Base-by-base conservation (phyloP, 257 asterid genomes). In the Scutellaria galericulata region DNA sequence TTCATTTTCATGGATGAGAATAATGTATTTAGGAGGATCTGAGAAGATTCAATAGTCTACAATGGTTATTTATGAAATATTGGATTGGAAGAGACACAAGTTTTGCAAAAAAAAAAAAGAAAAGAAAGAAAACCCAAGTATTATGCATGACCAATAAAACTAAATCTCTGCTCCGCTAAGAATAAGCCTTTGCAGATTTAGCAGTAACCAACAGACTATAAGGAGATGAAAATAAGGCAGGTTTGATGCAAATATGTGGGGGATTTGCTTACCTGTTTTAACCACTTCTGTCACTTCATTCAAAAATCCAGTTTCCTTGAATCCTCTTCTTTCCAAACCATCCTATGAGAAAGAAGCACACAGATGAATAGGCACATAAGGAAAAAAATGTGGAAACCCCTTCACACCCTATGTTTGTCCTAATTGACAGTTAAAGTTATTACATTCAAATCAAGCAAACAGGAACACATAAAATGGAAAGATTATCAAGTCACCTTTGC, bases 271-370 rank as follows among this genome's bases (percentile, higher is more conserved):
- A 85, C 99, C 97, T 69, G 98, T 83, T 63, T 79, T 84, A 74
- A 92, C 99, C 65, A 95, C 99, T 78, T 92, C 97, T 0, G 86
- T 61, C 73, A 92, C 88, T 88, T 86, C 99, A 74, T 92, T 95
- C 48, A 95, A 68, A 68, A 95, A 95, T 68, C 98, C 98, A 1
- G 90, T 84, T 83, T 95, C 99, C 82, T 95, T 92, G 22, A 74
- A 95, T 82, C 98, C 98, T 82, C 99, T 87, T 82, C 97, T 88
- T 75, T 90, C 99, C 81, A 95, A 76, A 68, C 99, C 99, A 75
- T 90, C 97, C 98, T 95, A 86, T 55, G 70, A 52, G 18, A 46
- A 57, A 54, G 75, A 70, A 73, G 72, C 31, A 47, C 58, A 73
- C 40, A 52, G 40, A 74, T 7, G 22, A 73, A 63, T 62, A 12